Evolutionary conservation across 768 basidiomycete genomes (phyloP), one percentile per base, ranked within the genome.

Genomic region (Lentinula sp.): DNA sequence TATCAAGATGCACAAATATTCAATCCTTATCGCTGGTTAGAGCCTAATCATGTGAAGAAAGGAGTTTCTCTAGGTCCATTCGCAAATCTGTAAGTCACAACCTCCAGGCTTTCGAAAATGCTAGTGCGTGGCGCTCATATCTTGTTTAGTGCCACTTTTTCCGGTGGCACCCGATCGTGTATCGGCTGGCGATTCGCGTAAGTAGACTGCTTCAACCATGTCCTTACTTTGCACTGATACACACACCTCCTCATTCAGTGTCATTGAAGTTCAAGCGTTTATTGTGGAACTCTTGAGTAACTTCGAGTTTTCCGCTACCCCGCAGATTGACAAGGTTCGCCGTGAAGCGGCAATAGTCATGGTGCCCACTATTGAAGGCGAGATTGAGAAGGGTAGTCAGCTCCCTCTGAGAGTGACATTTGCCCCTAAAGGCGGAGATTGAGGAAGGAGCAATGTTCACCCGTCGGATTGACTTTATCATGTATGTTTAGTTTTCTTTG

Each of bases 211-310:
- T 13, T 32, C 23, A 9, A n/a, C 21, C 31, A 15, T 7, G 23
- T 56, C 43, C 7, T 46, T 31, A 40, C 4, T 21, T 18, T 42
- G 6, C 9, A 11, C 5, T 21, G 15, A 43, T n/a, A 4, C 39
- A 43, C 34, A 39, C 23, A 58, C 59, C 21, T 16, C n/a, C 16
- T 13, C 16, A 23, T 34, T 9, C 63, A 76, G 74, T 4, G 65
- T 84, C 0, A 66, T 78, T 43, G 84, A 88, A 67, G 67, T 86
- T 15, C 85, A 87, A 63, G 75, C 79, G 0, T 84, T 88, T 69
- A 66, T 86, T n/a, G 76, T 81, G 23, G 84, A 85, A 65, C 72
- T 84, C 21, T 60, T 86, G 43, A 69, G 75, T 37, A 75, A 80
- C 64, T 84, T 87, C 64, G 80, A 85, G 63, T 82, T 86, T 62